phyloP scores from a whole-genome alignment of 345 rosid species.

The Eucalyptus lansdowneana region DNA sequence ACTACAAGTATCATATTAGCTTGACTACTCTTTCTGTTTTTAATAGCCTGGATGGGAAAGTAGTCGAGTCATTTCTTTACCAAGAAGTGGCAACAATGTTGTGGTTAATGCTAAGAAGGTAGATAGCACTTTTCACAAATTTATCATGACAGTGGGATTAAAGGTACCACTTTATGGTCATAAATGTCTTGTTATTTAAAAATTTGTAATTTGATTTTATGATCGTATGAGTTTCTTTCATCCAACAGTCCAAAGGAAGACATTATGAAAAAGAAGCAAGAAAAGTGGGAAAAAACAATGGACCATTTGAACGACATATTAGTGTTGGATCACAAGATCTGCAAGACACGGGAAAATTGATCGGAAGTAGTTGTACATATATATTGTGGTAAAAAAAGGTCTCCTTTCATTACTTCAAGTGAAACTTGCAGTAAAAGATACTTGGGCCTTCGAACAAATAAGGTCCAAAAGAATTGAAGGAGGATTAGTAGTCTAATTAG shows the following conservation, averaged over 20 bases:
- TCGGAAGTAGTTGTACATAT: neutral
- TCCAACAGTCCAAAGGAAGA: rapidly evolving
- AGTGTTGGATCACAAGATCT: neutral
- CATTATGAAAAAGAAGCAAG: neutral
- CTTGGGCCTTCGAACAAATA: too few species aligned
- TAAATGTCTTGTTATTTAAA: neutral
- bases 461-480: too few species aligned
- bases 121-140: neutral
- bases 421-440: too few species aligned
- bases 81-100: neutral
- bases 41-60: neutral
- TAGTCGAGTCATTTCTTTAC: neutral
- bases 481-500: neutral
- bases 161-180: neutral
- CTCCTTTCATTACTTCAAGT: too few species aligned
- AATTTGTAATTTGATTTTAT: neutral
- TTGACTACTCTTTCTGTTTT: neutral
- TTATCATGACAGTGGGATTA: rapidly evolving
- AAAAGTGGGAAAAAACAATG: neutral
- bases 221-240: neutral
- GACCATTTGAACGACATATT: neutral
- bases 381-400: too few species aligned
- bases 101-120: neutral
- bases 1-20: rapidly evolving
- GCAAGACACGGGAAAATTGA: neutral